Conservation (phyloP, 2,329 filamentous ascomycete species). For the Fusarium metavorans region DNA sequence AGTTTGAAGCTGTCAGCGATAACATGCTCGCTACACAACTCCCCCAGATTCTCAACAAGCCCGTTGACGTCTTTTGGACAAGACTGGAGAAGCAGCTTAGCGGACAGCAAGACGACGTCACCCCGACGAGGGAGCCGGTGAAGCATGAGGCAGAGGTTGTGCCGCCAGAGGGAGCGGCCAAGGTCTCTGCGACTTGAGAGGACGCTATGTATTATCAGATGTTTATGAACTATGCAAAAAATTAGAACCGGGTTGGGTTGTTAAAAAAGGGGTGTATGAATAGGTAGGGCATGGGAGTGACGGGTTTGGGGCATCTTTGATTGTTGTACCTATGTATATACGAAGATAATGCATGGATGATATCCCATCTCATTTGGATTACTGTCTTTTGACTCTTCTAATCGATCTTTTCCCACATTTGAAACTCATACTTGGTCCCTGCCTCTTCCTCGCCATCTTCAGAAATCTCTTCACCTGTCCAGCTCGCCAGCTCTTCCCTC, state of each 20-base stretch:
- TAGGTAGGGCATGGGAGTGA: constrained; percentile 18
- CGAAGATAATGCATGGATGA: constrained; percentile 36
- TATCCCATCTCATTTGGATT: constrained; percentile 33
- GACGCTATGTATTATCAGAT: constrained; percentile 42
- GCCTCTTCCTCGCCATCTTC: constrained; percentile 71
- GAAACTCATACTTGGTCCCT: constrained; percentile 75
- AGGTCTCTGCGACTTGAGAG: constrained; percentile 38
- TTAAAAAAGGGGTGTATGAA: constrained; percentile 32
- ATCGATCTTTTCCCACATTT: constrained; percentile 75
- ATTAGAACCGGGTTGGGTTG: constrained; percentile 15
- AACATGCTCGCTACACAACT: constrained; percentile 50
- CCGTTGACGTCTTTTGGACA: constrained; percentile 59
- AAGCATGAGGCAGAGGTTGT: constrained; percentile 17
- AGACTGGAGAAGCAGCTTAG: constrained; percentile 55
- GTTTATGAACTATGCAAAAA: constrained; percentile 28
- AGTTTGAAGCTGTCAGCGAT: constrained; percentile 64
- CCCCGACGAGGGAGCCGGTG: constrained; percentile 30
- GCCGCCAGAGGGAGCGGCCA: constrained; percentile 20
- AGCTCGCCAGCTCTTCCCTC: constrained; percentile 67
- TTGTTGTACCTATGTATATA: constrained; percentile 21
- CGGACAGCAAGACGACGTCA: constrained; percentile 44
- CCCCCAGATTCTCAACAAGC: constrained; percentile 50
- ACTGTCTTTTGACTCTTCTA: constrained; percentile 6
- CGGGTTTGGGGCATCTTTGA: constrained; percentile 21
- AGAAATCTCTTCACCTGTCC: constrained; percentile 73